A percentile compares a stretch with the other conserved stretches of the same genome.
Conservation (phyloP, 768 basidiomycete species). For the Naganishia onofrii region DNA sequence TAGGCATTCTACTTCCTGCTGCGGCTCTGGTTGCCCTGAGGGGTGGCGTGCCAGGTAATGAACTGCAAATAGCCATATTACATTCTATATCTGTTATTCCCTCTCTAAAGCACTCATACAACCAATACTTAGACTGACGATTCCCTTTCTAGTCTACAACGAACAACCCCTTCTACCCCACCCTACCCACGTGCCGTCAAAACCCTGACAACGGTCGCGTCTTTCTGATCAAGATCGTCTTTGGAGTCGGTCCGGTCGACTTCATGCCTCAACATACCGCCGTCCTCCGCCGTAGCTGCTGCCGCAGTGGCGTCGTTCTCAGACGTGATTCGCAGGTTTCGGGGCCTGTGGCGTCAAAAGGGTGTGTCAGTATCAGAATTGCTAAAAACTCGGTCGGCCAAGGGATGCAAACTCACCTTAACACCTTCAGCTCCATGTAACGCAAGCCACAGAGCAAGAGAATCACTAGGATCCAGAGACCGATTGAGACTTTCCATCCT, state of each 20-base stretch:
- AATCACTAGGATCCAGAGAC: constrained; percentile 41
- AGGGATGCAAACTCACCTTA: constrained; percentile 34
- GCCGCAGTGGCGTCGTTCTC: constrained; percentile 4
- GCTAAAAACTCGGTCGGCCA: neutral
- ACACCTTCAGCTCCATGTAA: constrained; percentile 39
- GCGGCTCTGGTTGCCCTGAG: too few relatives aligned
- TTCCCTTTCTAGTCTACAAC: too few relatives aligned
- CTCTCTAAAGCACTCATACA: too few relatives aligned
- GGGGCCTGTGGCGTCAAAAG: constrained; percentile 7
- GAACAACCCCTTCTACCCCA: too few relatives aligned
- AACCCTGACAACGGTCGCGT: constrained; percentile 7
- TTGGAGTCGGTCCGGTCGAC: neutral
- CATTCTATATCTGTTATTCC: too few relatives aligned
- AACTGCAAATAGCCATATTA: too few relatives aligned
- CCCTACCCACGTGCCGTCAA: constrained; percentile 4
- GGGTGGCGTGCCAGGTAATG: too few relatives aligned
- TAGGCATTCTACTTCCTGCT: too few relatives aligned
- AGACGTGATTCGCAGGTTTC: constrained; percentile 16
- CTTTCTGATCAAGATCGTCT: neutral
- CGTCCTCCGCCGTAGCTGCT: constrained; percentile 4
- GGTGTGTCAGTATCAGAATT: constrained; percentile 21
- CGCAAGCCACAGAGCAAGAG: constrained; percentile 35
- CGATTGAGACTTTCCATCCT: constrained; percentile 44
- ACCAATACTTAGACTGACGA: too few relatives aligned
- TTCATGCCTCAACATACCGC: neutral